Base-by-base conservation (phyloP, 208 protist genomes). In the Naegleria gruberi region DNA sequence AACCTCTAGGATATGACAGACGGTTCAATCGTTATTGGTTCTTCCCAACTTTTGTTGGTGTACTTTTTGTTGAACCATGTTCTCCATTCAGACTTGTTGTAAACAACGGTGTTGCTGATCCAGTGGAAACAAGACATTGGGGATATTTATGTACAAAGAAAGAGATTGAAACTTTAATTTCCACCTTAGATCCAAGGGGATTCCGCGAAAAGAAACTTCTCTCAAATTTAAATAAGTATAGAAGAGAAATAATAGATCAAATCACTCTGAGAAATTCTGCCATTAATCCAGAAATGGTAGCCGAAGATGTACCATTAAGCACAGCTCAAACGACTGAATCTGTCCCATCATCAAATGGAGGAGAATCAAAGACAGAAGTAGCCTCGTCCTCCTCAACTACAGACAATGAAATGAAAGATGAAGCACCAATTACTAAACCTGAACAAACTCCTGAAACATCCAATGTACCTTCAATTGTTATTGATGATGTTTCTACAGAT, bases 21-120 rank as follows among this genome's bases (percentile, higher is more conserved):
- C 55, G 51, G 17, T 34, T 42, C 26, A 87, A 87, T 26, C 34
- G 6, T 41, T 87, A 87, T 87, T 87, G 83, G 83, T 87, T 55
- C 19, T 87, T 87, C 83, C 43, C 41, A 6, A 23, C n/a, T 40
- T 45, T 34, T 17, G 19, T 30, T 8, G 43, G 44, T 37, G 0
- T 30, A 26, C 26, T 45, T 41, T 87, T 87, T 45, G 41, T 87
- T 4, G 83, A 55, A 37, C 65, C 65, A 37, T 77, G 17, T 7
- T 37, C 17, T 37, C 17, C 30, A 12, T 77, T 77, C 30, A 77
- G 65, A 77, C 6, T 15, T 5, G 10, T 77, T 37, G 0, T 26
- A 37, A 77, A 77, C 8, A 77, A 8, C 30, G 19, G 0, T 30
- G 17, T 8, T 77, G 65, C 26, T 12, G 30, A 77, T 77, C 65